Percentiles rank a stretch among this genome's conserved stretches.
phyloP scores from a whole-genome alignment of 345 rosid genomes.

The Ricinus communis region DNA sequence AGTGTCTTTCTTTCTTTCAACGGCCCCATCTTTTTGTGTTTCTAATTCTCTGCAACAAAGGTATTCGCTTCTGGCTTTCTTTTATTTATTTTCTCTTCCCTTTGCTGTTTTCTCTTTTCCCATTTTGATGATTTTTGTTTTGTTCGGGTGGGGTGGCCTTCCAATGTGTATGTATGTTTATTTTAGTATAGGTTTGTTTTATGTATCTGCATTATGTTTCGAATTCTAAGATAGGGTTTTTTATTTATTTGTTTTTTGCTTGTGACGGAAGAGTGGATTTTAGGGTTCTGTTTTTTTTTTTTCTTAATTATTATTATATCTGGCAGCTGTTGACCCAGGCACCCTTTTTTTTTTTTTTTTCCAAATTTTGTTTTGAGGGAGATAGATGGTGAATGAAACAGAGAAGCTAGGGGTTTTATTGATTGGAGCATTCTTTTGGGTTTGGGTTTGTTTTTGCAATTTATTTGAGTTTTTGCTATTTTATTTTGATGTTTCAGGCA shows the following conservation, averaged over 20 bases:
- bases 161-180: neutral
- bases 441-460: conserved; percentile 8
- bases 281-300: conserved; percentile 30
- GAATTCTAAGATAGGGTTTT: conserved; percentile 14
- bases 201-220: conserved; percentile 33
- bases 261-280: conserved; percentile 33
- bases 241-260: conserved; percentile 4
- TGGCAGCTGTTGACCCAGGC: conserved; percentile 15
- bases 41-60: conserved; percentile 17
- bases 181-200: neutral
- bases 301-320: no score
- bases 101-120: neutral
- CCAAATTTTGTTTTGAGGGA: neutral
- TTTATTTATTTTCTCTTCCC: neutral
- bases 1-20: conserved; percentile 16
- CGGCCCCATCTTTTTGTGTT: conserved; percentile 2
- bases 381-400: neutral
- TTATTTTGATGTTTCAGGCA: neutral
- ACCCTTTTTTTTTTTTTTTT: neutral
- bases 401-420: conserved; percentile 20
- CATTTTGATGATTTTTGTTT: neutral
- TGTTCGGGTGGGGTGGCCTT: neutral
- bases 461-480: conserved; percentile 13
- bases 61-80: neutral
- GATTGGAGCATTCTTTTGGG: conserved; percentile 34